Evolutionary conservation across 495 filamentous ascomycete species (phyloP).

Genomic region (Parmelia sp.): DNA sequence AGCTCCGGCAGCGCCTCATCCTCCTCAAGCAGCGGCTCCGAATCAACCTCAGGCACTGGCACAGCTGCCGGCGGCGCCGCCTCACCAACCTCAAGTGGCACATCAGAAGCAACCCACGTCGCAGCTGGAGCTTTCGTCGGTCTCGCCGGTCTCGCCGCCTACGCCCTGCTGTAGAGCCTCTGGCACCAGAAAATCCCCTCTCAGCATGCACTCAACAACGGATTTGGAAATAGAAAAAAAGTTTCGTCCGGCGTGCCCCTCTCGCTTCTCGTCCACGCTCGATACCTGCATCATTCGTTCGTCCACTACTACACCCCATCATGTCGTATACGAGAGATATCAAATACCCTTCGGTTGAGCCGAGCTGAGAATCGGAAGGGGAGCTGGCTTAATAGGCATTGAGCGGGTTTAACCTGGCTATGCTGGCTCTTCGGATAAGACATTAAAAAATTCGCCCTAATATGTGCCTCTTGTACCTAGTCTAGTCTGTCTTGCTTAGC

Average conservation of each 20-base stretch:
- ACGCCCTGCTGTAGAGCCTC: conserved; percentile 24
- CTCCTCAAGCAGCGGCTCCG: not conserved
- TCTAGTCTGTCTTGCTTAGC: too few species aligned
- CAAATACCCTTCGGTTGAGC: conserved; percentile 11
- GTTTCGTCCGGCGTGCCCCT: not conserved
- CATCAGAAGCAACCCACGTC: conserved; percentile 14
- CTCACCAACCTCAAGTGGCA: not conserved
- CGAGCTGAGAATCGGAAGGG: not conserved
- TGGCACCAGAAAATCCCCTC: not conserved
- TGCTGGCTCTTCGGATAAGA: not conserved
- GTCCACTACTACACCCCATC: not conserved
- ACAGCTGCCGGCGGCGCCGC: conserved; percentile 23
- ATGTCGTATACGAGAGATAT: not conserved
- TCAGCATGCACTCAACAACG: not conserved
- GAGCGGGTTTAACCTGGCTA: not conserved
- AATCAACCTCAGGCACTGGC: conserved; percentile 23
- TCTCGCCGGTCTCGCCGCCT: conserved; percentile 25
- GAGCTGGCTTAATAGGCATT: not conserved
- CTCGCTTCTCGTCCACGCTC: not conserved
- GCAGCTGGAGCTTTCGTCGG: conserved; percentile 22
- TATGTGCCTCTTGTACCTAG: too few species aligned
- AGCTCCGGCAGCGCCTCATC: not conserved
- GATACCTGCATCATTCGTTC: not conserved
- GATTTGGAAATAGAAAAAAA: not conserved
- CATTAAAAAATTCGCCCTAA: too few species aligned